These are phyloP conservation scores for Cenchrus americanus DNA, from an alignment of 176 grass and related monocot genomes.

Conservation along the genomic window DNA sequence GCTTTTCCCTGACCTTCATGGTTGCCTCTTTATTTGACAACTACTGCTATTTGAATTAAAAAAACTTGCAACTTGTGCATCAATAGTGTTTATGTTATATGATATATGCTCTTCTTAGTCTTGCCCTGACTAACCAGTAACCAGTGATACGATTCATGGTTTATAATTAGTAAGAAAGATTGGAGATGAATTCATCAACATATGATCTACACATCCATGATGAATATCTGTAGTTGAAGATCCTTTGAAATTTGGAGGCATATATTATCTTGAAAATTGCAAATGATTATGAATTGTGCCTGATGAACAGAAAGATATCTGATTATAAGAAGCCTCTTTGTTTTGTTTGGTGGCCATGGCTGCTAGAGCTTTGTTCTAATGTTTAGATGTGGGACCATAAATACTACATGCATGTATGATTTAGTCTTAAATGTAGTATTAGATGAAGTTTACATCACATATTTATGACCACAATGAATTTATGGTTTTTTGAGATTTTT, in stretches of 20 bases:
- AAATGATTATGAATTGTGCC: constrained; percentile 12
- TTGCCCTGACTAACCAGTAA: not conserved
- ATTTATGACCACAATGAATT: not conserved
- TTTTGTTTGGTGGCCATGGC: not conserved
- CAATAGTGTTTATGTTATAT: constrained; percentile 15
- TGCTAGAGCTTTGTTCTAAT: not conserved
- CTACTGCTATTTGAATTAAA: constrained; percentile 3
- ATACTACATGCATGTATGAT: not conserved
- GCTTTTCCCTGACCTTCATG: constrained; percentile 21
- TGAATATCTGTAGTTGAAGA: not conserved
- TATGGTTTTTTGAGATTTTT: not conserved
- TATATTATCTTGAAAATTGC: constrained; percentile 28
- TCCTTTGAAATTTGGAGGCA: constrained; percentile 21
- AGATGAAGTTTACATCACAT: not conserved
- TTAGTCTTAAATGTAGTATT: not conserved
- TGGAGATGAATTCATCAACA: not conserved
- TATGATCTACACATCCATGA: not conserved
- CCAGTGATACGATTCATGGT: constrained; percentile 3
- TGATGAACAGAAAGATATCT: not conserved
- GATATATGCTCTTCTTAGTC: not conserved
- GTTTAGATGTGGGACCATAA: constrained; percentile 11
- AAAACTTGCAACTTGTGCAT: constrained; percentile 19
- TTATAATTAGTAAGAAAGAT: constrained; percentile 3
- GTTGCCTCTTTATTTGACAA: constrained; percentile 25
- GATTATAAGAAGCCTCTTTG: not conserved